Evolutionary conservation across 495 filamentous ascomycete species (phyloP).

Genomic region (Tuber calosporum): DNA sequence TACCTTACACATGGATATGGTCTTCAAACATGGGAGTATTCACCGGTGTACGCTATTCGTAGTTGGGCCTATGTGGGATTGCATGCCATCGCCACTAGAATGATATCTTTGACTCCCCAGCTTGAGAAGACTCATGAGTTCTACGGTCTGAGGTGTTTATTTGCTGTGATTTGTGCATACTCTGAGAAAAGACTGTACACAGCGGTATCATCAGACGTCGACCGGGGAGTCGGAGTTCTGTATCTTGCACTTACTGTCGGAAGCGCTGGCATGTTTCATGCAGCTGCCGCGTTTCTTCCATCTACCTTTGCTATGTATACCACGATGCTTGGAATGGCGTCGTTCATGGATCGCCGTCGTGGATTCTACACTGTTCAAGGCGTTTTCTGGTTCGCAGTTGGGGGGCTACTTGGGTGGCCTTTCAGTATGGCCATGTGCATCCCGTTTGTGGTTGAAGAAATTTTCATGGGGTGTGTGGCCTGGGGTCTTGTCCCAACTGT

Average conservation of each 20-base stretch:
- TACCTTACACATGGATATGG: slow-evolving; percentile 90
- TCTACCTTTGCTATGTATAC: slow-evolving; percentile 97
- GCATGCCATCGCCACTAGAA: slow-evolving; percentile 64
- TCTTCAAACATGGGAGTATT: slow-evolving; percentile 98
- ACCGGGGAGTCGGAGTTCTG: slow-evolving; percentile 70
- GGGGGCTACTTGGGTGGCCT: slow-evolving; percentile 87
- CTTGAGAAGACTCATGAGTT: slow-evolving; percentile 62
- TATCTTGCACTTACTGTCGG: slow-evolving; percentile 68
- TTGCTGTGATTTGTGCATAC: slow-evolving; percentile 68
- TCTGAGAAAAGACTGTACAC: slow-evolving; percentile 75
- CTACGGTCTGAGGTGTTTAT: slow-evolving; percentile 68
- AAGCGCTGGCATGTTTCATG: slow-evolving; percentile 88
- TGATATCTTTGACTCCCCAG: slow-evolving; percentile 56
- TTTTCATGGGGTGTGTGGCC: slow-evolving; percentile 55
- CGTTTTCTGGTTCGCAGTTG: slow-evolving; percentile 88
- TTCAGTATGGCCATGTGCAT: slow-evolving; percentile 75
- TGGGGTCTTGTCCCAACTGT: slow-evolving; percentile 52
- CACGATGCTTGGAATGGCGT: slow-evolving; percentile 73
- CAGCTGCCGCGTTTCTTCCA: slow-evolving; percentile 77
- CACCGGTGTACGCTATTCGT: slow-evolving; percentile 86
- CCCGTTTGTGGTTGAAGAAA: slow-evolving; percentile 76
- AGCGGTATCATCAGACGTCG: slow-evolving; percentile 63
- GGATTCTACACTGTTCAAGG: slow-evolving; percentile 69
- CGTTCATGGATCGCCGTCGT: slow-evolving; percentile 78
- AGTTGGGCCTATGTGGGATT: slow-evolving; percentile 91